Evolutionary conservation across 2,329 filamentous ascomycete genomes (phyloP).

Genomic region (Lachnellula subtilissima): DNA sequence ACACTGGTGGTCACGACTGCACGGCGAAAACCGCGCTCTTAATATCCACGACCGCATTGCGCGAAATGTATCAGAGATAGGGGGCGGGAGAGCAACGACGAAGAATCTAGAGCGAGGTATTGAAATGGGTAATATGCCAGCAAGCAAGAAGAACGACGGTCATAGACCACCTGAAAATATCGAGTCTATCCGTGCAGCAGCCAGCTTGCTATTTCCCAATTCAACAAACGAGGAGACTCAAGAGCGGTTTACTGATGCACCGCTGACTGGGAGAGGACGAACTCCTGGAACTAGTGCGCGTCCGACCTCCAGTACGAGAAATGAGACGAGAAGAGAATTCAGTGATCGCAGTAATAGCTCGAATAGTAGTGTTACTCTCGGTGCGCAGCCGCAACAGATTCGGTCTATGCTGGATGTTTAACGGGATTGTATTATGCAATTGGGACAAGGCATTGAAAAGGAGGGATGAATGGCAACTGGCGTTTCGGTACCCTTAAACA

Average conservation of each 20-base stretch:
- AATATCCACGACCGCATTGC: slow-evolving; percentile 30
- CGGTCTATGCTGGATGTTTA: slow-evolving; percentile 41
- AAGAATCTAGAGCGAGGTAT: slow-evolving; percentile 29
- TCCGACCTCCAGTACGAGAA: background rate
- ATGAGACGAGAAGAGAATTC: slow-evolving; percentile 1
- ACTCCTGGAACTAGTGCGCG: background rate
- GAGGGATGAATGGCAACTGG: too few species aligned
- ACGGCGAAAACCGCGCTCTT: slow-evolving; percentile 21
- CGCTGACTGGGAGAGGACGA: slow-evolving; percentile 6
- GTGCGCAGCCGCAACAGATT: slow-evolving; percentile 30
- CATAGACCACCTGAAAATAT: slow-evolving; percentile 48
- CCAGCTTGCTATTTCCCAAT: slow-evolving; percentile 15
- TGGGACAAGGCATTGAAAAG: too few species aligned
- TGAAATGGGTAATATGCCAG: slow-evolving; percentile 35
- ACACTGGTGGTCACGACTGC: slow-evolving; percentile 57
- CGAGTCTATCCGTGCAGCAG: slow-evolving; percentile 8
- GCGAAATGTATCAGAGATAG: slow-evolving; percentile 33
- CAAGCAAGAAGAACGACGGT: slow-evolving; percentile 29
- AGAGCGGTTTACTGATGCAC: slow-evolving; percentile 15
- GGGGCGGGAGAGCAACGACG: slow-evolving; percentile 29
- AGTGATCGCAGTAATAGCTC: slow-evolving; percentile 23
- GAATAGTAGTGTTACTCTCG: slow-evolving; percentile 24
- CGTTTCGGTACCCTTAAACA: too few species aligned
- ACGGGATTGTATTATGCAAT: too few species aligned
- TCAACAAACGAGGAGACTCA: slow-evolving; percentile 1